Percentiles rank a stretch among this genome's conserved stretches.
Conservation (phyloP, 2,329 filamentous ascomycete genomes). For the Epichloe glyceriae region DNA sequence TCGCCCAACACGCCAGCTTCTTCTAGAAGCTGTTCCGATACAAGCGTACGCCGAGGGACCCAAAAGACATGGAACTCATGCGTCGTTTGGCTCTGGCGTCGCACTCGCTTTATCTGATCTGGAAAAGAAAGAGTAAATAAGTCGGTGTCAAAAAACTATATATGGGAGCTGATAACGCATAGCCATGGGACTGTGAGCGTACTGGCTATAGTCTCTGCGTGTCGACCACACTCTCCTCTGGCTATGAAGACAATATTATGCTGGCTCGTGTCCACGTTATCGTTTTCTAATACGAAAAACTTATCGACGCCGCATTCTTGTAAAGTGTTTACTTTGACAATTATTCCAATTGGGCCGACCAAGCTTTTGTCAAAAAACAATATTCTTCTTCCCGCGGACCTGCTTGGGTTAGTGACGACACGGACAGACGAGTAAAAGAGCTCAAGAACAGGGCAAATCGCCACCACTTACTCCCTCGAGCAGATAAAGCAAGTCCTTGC, state of each 20-base stretch:
- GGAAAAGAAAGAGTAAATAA: slow-evolving; percentile 18
- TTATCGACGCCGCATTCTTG: slow-evolving; percentile 98
- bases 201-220: slow-evolving; percentile 83
- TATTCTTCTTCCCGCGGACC: slow-evolving; percentile 97
- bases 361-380: slow-evolving; percentile 86
- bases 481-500: slow-evolving; percentile 78
- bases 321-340: slow-evolving; percentile 89
- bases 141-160: slow-evolving; percentile 3
- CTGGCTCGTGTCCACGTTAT: slow-evolving; percentile 87
- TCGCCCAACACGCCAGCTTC: slow-evolving; percentile 89
- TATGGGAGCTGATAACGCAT: not conserved
- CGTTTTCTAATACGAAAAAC: slow-evolving; percentile 92
- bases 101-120: slow-evolving; percentile 87
- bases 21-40: slow-evolving; percentile 84
- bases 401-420: slow-evolving; percentile 25
- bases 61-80: slow-evolving; percentile 97
- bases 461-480: slow-evolving; percentile 76
- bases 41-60: slow-evolving; percentile 81
- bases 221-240: slow-evolving; percentile 74
- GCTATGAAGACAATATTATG: slow-evolving; percentile 91
- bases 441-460: slow-evolving; percentile 14
- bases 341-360: slow-evolving; percentile 76
- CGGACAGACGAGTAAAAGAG: slow-evolving; percentile 7
- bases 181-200: slow-evolving; percentile 23
- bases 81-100: slow-evolving; percentile 73